A percentile compares a stretch with the other conserved stretches of the same genome.
Evolutionary conservation across 2,329 filamentous ascomycete genomes (phyloP).

Genomic region (Raffaelea ambrosiae): DNA sequence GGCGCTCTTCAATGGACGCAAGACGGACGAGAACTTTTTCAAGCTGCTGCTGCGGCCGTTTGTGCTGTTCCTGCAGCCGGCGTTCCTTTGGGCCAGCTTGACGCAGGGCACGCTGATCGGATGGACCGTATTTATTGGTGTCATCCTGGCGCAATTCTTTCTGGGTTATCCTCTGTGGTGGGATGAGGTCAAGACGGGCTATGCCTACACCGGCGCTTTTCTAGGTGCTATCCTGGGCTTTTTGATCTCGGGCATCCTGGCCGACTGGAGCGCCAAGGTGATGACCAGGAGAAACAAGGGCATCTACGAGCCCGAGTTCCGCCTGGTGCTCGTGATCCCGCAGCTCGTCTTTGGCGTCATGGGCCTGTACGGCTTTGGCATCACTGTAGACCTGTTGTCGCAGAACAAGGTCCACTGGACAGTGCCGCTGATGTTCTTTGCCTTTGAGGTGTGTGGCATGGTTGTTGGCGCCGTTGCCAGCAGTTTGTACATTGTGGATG

Average conservation of each 20-base stretch:
- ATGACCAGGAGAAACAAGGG: conserved; percentile 71
- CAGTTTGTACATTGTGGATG: conserved; percentile 85
- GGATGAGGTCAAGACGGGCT: conserved; percentile 72
- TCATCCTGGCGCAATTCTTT: conserved; percentile 75
- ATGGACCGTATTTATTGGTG: conserved; percentile 89
- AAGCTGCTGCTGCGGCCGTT: conserved; percentile 64
- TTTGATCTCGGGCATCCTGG: conserved; percentile 60
- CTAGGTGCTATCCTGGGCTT: conserved; percentile 76
- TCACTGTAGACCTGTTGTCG: conserved; percentile 55
- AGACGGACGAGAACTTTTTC: conserved; percentile 67
- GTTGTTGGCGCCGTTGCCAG: conserved; percentile 82
- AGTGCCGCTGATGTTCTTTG: conserved; percentile 74
- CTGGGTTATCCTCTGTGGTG: conserved; percentile 75
- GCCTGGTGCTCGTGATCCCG: conserved; percentile 72
- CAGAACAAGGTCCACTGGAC: conserved; percentile 56
- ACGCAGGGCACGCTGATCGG: conserved; percentile 88
- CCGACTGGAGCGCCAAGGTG: conserved; percentile 62
- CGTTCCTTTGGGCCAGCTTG: conserved; percentile 69
- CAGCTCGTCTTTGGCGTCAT: conserved; percentile 70
- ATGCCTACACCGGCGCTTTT: conserved; percentile 79
- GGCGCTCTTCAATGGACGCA: conserved; percentile 69
- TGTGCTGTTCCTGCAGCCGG: conserved; percentile 74
- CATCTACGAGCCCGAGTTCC: conserved; percentile 86
- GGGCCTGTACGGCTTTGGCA: conserved; percentile 78
- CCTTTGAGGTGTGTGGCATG: conserved; percentile 78